A percentile compares a stretch with the other conserved stretches of the same genome.
phyloP scores from a whole-genome alignment of 2,329 filamentous ascomycete species.

The Chalaropsis thielavioides region DNA sequence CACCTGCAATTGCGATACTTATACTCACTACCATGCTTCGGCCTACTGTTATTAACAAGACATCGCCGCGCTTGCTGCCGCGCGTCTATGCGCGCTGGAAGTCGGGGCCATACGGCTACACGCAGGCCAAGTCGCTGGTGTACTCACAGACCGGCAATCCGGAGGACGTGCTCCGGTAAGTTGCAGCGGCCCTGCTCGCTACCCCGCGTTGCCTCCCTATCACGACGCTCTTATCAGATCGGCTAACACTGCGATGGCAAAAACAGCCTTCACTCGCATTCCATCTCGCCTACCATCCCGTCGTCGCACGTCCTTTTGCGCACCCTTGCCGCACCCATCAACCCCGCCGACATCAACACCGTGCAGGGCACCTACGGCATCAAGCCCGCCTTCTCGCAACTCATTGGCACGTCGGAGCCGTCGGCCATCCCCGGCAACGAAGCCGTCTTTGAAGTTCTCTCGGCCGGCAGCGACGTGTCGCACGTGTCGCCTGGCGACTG shows the following conservation, averaged over 20 bases:
- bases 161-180: slow-evolving; percentile 49
- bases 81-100: slow-evolving; percentile 31
- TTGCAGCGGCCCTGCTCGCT: not conserved
- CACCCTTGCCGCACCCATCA: slow-evolving; percentile 81
- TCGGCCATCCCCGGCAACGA: slow-evolving; percentile 79
- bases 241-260: not conserved
- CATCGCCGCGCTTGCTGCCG: slow-evolving; percentile 3
- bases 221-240: no score
- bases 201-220: no score
- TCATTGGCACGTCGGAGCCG: slow-evolving; percentile 62
- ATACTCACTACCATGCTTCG: not conserved
- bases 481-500: slow-evolving; percentile 64
- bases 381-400: slow-evolving; percentile 60
- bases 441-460: slow-evolving; percentile 79
- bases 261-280: slow-evolving; percentile 53
- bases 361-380: slow-evolving; percentile 92
- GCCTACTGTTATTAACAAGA: not conserved
- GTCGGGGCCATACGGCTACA: slow-evolving; percentile 61
- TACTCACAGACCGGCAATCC: slow-evolving; percentile 65
- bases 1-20: not conserved
- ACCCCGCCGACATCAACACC: slow-evolving; percentile 95
- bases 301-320: slow-evolving; percentile 55
- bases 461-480: slow-evolving; percentile 43
- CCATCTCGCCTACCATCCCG: slow-evolving; percentile 61
- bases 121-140: slow-evolving; percentile 68